Evolutionary conservation across 352 stramenopile genomes (phyloP).

Genomic region (Phytopythium ostracodes): DNA sequence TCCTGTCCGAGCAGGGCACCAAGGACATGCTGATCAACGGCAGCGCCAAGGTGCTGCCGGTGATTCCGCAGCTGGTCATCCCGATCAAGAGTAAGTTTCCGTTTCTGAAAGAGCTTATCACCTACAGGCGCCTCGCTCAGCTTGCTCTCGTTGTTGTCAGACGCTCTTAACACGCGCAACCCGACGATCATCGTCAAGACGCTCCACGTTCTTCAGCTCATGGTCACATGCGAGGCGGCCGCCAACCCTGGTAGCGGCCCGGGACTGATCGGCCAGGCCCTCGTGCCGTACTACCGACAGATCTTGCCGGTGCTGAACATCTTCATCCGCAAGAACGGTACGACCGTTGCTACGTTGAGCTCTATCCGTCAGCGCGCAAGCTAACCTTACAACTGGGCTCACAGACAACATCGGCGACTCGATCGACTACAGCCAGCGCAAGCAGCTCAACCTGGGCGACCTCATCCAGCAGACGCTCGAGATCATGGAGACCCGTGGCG

Average conservation of each 20-base stretch:
- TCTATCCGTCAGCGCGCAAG: too few species aligned
- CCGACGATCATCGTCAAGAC: conserved; percentile 95
- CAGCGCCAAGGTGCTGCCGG: conserved; percentile 93
- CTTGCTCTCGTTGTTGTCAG: conserved; percentile 16
- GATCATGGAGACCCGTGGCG: conserved; percentile 94
- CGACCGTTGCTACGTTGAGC: neutral
- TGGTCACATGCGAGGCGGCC: conserved; percentile 92
- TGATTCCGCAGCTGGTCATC: conserved; percentile 98
- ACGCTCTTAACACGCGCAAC: conserved; percentile 92
- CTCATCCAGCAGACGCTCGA: conserved; percentile 97
- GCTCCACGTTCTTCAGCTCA: conserved; percentile 94
- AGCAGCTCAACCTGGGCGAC: conserved; percentile 94
- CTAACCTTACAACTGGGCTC: neutral
- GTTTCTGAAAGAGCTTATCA: neutral
- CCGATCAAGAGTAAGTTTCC: conserved; percentile 92
- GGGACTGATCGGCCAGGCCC: conserved; percentile 92
- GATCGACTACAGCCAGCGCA: conserved; percentile 96
- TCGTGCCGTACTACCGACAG: conserved; percentile 98
- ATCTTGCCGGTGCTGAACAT: conserved; percentile 97
- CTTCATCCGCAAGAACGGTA: conserved; percentile 95
- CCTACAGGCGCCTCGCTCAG: neutral
- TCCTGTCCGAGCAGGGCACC: conserved; percentile 94
- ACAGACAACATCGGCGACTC: conserved; percentile 94
- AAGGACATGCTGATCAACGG: conserved; percentile 97
- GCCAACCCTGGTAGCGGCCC: conserved; percentile 71